A percentile compares a stretch with the other conserved stretches of the same genome.
These are phyloP conservation scores for Carpinus fangiana DNA, from an alignment of 306 rosid genomes.

Conservation along the genomic window DNA sequence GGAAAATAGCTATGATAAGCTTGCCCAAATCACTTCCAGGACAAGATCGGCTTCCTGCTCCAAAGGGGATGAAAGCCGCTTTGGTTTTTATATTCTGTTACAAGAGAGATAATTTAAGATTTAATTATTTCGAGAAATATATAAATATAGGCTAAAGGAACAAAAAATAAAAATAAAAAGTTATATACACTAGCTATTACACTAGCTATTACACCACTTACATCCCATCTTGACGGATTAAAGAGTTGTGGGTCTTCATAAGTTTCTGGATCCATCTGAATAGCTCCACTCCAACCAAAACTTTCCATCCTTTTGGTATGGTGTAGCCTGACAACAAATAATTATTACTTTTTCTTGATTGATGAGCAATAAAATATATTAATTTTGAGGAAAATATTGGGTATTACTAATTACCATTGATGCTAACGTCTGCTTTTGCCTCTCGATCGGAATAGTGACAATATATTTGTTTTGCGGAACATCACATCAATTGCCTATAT, in stretches of 20 bases:
- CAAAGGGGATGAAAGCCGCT: constrained; percentile 35
- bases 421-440: constrained; percentile 34
- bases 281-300: too few species aligned
- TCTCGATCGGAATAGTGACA: constrained; percentile 26
- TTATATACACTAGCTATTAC: too few species aligned
- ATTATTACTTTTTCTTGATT: background rate
- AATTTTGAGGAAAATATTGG: background rate
- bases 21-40: constrained; percentile 34
- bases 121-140: background rate
- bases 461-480: constrained; percentile 22
- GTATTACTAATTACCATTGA: constrained; percentile 24
- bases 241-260: too few species aligned
- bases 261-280: too few species aligned
- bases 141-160: background rate
- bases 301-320: too few species aligned
- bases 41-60: constrained; percentile 32
- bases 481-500: constrained; percentile 35
- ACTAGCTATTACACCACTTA: too few species aligned
- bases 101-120: background rate
- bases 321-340: too few species aligned
- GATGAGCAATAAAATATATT: background rate
- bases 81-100: constrained; percentile 19
- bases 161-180: background rate
- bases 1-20: constrained; percentile 34
- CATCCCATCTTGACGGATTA: too few species aligned